phyloP scores from a whole-genome alignment of 495 filamentous ascomycete species.

The Corynascus novoguineensis region DNA sequence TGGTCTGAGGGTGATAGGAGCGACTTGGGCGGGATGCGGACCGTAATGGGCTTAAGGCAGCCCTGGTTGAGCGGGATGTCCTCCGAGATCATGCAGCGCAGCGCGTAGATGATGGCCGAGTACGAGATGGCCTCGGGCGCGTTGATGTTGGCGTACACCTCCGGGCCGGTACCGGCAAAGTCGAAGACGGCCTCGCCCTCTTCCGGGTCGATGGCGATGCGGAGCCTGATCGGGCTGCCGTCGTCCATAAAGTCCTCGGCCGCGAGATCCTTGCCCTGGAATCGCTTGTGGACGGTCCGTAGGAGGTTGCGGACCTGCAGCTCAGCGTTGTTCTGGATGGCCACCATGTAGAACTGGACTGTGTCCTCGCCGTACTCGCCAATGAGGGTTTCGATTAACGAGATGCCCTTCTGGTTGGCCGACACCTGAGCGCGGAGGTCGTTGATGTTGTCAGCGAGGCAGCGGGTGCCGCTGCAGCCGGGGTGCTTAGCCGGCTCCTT shows the following conservation, averaged over 20 bases:
- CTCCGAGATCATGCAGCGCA: slow-evolving; percentile 84
- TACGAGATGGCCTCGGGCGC: slow-evolving; percentile 92
- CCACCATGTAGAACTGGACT: slow-evolving; percentile 93
- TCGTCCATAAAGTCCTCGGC: slow-evolving; percentile 93
- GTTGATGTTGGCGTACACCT: slow-evolving; percentile 94
- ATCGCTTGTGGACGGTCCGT: slow-evolving; percentile 69
- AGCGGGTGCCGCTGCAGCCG: slow-evolving; percentile 84
- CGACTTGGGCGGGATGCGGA: slow-evolving; percentile 74
- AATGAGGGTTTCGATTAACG: slow-evolving; percentile 77
- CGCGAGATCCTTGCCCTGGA: slow-evolving; percentile 66
- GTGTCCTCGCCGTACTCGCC: slow-evolving; percentile 84
- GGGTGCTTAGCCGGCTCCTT: slow-evolving; percentile 78
- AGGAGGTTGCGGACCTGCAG: slow-evolving; percentile 76
- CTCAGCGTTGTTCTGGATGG: slow-evolving; percentile 91
- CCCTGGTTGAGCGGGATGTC: slow-evolving; percentile 98
- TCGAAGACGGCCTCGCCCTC: slow-evolving; percentile 88
- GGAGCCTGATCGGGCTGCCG: slow-evolving; percentile 79
- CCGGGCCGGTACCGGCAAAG: slow-evolving; percentile 82
- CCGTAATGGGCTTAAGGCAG: slow-evolving; percentile 80
- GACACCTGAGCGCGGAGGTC: slow-evolving; percentile 95
- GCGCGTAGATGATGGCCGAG: slow-evolving; percentile 93
- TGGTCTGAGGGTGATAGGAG: slow-evolving; percentile 82
- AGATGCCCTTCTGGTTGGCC: slow-evolving; percentile 93
- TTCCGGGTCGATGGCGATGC: slow-evolving; percentile 73
- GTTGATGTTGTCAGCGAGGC: slow-evolving; percentile 89